Conservation (phyloP, 352 stramenopile species). For the Phytophthora cajani region DNA sequence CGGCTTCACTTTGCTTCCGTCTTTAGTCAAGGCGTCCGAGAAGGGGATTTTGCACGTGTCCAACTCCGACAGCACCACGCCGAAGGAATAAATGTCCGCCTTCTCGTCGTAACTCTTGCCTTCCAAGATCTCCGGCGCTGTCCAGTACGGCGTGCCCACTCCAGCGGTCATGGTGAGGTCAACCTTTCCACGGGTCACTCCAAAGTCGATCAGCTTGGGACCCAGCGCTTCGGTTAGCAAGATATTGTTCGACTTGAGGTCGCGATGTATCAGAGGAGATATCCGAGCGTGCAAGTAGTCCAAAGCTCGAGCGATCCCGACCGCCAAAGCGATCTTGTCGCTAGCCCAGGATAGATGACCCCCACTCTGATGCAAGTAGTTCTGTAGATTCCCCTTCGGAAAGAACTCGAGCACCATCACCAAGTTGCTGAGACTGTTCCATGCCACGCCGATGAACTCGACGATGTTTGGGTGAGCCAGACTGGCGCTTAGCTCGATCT, state of each 20-base stretch:
- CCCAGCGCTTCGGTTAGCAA: conserved; percentile 48
- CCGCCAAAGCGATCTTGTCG: conserved; percentile 31
- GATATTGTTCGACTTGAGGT: conserved; percentile 53
- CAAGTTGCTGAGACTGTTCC: conserved; percentile 41
- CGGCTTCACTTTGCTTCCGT: conserved; percentile 14
- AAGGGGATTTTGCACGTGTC: conserved; percentile 41
- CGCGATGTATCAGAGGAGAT: conserved; percentile 36
- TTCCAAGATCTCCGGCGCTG: conserved; percentile 68
- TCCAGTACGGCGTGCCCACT: conserved; percentile 83
- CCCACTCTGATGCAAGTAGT: conserved; percentile 16
- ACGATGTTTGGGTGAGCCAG: conserved; percentile 56
- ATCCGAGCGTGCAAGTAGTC: conserved; percentile 33
- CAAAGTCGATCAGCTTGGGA: conserved; percentile 11
- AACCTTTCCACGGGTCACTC: conserved; percentile 43
- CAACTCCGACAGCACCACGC: conserved; percentile 54
- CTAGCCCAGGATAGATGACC: conserved; percentile 28
- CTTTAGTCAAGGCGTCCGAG: conserved; percentile 14
- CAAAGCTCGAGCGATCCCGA: conserved; percentile 32
- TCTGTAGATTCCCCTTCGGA: conserved; percentile 19
- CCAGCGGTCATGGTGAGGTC: conserved; percentile 52
- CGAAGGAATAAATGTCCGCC: conserved; percentile 71
- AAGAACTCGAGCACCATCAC: conserved; percentile 37
- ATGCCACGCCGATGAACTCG: conserved; percentile 53
- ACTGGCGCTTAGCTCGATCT: conserved; percentile 56
- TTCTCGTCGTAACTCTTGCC: conserved; percentile 56